Percentiles rank a stretch among this genome's conserved stretches.
Conservation (phyloP, 495 filamentous ascomycete species). For the Lepidopterella palustris region DNA sequence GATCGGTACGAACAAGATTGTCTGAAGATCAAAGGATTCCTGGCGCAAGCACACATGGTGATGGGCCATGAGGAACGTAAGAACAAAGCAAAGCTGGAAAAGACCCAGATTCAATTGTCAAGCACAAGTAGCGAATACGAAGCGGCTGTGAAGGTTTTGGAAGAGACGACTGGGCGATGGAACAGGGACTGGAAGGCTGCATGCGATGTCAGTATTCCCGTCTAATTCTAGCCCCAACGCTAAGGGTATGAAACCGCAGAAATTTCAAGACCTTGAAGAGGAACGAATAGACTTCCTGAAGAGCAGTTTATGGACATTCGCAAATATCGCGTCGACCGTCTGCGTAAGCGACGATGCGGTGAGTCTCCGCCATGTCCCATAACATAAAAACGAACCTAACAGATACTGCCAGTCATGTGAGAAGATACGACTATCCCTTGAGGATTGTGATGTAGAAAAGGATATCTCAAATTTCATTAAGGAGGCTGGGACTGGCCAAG, state of each 20-base stretch:
- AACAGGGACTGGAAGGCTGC: slow-evolving; percentile 97
- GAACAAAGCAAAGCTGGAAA: slow-evolving; percentile 98
- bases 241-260: slow-evolving; percentile 41
- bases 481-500: slow-evolving; percentile 85
- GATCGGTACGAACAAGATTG: slow-evolving; percentile 97
- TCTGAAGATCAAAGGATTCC: slow-evolving; percentile 94
- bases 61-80: slow-evolving; percentile 99
- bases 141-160: slow-evolving; percentile 80
- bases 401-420: slow-evolving; percentile 63
- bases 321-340: slow-evolving; percentile 95
- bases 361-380: slow-evolving; percentile 29
- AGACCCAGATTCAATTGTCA: slow-evolving; percentile 92
- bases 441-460: slow-evolving; percentile 93
- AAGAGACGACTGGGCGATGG: slow-evolving; percentile 94
- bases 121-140: slow-evolving; percentile 91
- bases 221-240: neutral
- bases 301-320: slow-evolving; percentile 94
- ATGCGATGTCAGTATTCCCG: slow-evolving; percentile 59
- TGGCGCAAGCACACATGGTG: slow-evolving; percentile 99
- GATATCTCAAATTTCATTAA: slow-evolving; percentile 88
- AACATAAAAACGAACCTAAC: neutral
- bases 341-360: slow-evolving; percentile 95
- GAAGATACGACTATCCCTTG: slow-evolving; percentile 89
- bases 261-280: slow-evolving; percentile 99
- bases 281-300: slow-evolving; percentile 95